A percentile compares a stretch with the other conserved stretches of the same genome.
Conservation (phyloP, 768 basidiomycete species). For the Russula brevipes region DNA sequence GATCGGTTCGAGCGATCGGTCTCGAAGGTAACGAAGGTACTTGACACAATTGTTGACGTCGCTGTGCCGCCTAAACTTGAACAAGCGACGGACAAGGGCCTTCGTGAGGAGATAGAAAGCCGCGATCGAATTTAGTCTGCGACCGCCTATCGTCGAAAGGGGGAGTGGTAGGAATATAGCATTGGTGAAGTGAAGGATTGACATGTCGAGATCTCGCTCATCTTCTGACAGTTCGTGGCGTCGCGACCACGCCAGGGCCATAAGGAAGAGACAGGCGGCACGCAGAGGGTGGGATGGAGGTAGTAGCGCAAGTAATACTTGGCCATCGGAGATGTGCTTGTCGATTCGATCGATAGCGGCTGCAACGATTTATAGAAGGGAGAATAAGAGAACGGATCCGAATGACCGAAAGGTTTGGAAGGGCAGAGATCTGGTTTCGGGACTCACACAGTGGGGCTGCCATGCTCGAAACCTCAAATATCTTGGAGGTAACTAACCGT, state of each 20-base stretch:
- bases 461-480: not conserved
- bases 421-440: not conserved
- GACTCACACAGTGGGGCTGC: not conserved
- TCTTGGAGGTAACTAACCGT: too few species aligned
- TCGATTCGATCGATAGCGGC: too few species aligned
- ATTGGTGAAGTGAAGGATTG: not conserved
- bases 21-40: not conserved
- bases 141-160: too few species aligned
- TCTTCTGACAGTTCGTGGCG: not conserved
- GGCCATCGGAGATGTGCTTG: too few species aligned
- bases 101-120: not conserved
- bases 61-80: not conserved
- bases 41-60: not conserved
- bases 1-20: not conserved
- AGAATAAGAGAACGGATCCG: too few species aligned
- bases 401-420: too few species aligned
- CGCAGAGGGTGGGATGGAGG: too few species aligned
- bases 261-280: too few species aligned
- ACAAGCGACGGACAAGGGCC: too few species aligned
- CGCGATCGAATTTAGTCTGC: too few species aligned
- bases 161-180: not conserved
- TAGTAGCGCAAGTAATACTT: too few species aligned
- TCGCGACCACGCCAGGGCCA: too few species aligned
- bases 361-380: not conserved
- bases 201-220: not conserved